Evolutionary conservation across 768 basidiomycete genomes (phyloP).

Genomic region (Lactarius sp.): DNA sequence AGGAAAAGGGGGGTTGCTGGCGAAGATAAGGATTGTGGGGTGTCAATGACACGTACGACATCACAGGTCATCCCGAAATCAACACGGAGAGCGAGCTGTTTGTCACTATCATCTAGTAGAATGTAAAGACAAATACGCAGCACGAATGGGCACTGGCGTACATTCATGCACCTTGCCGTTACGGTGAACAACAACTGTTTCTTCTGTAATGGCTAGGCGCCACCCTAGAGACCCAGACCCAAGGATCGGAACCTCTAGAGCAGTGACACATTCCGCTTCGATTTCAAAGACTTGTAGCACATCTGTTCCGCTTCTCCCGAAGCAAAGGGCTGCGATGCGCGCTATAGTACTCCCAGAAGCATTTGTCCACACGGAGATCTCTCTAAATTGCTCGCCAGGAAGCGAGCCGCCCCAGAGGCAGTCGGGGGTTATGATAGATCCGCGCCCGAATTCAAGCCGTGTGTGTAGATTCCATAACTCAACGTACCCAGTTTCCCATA

Average conservation of each 20-base stretch:
- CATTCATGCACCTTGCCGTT: conserved; percentile 21
- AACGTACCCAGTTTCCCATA: conserved; percentile 67
- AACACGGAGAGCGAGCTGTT: not conserved
- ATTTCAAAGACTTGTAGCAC: conserved; percentile 15
- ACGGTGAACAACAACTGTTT: conserved; percentile 3
- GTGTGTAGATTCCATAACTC: conserved; percentile 70
- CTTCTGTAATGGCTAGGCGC: conserved; percentile 29
- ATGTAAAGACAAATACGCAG: not conserved
- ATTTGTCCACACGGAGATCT: conserved; percentile 16
- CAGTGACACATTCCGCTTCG: not conserved
- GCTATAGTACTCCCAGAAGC: not conserved
- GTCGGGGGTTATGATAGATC: conserved; percentile 56
- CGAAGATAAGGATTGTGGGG: not conserved
- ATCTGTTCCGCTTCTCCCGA: conserved; percentile 9
- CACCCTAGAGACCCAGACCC: conserved; percentile 28
- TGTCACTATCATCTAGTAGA: conserved; percentile 6
- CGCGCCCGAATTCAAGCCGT: conserved; percentile 51
- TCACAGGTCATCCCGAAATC: conserved; percentile 20
- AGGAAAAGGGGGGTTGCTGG: conserved; percentile 9
- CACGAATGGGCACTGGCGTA: conserved; percentile 4
- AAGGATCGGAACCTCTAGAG: conserved; percentile 1
- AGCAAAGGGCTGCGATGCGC: conserved; percentile 18
- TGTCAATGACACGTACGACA: conserved; percentile 6
- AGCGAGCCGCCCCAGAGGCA: conserved; percentile 33
- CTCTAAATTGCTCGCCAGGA: conserved; percentile 19